These are phyloP conservation scores for Ceratocystis variospora DNA, from an alignment of 2,329 filamentous ascomycete genomes.

Conservation along the genomic window DNA sequence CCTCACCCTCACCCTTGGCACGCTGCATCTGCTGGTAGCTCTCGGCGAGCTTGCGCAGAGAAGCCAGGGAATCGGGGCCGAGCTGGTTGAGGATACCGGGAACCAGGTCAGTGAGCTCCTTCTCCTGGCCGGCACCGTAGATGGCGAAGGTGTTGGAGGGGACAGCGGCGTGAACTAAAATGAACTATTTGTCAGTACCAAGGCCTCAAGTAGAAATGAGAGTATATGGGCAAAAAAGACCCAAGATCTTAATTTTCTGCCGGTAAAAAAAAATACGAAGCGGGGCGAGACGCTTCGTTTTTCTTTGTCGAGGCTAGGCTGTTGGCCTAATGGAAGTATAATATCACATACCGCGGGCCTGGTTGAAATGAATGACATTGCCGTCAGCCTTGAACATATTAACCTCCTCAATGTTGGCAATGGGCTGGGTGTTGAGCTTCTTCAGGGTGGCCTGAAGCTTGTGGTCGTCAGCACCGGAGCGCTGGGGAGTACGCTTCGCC, in stretches of 20 bases:
- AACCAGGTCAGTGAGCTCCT: slow-evolving; percentile 98
- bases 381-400: slow-evolving; percentile 99
- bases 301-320: background rate
- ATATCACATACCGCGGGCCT: slow-evolving; percentile 70
- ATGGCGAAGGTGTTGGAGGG: slow-evolving; percentile 99
- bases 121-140: slow-evolving; percentile 97
- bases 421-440: slow-evolving; percentile 99
- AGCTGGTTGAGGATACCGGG: slow-evolving; percentile 99
- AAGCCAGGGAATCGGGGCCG: slow-evolving; percentile 92
- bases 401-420: slow-evolving; percentile 98
- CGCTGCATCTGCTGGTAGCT: slow-evolving; percentile 99
- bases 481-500: slow-evolving; percentile 94
- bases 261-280: background rate
- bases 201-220: background rate
- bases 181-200: background rate
- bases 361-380: slow-evolving; percentile 98
- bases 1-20: slow-evolving; percentile 65
- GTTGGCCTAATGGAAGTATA: background rate
- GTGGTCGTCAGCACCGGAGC: slow-evolving; percentile 93
- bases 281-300: slow-evolving; percentile 4
- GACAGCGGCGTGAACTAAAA: slow-evolving; percentile 82
- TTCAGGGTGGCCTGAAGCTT: slow-evolving; percentile 95
- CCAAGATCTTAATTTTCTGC: background rate
- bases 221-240: background rate
- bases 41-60: slow-evolving; percentile 95